Evolutionary conservation across 2,329 filamentous ascomycete species (phyloP).

Genomic region (Akanthomyces muscarius): DNA sequence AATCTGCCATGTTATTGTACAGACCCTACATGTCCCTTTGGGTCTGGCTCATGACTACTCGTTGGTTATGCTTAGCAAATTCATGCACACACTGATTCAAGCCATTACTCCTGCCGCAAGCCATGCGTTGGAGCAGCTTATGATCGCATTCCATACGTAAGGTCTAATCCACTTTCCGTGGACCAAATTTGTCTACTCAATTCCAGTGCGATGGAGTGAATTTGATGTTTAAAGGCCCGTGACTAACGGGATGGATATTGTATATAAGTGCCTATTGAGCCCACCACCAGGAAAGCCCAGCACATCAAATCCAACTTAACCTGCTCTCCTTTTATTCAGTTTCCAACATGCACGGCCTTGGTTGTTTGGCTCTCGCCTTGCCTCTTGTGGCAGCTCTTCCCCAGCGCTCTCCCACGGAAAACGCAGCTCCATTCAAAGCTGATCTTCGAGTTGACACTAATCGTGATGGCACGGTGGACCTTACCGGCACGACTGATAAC

Average conservation of each 20-base stretch:
- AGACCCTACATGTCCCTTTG: not conserved
- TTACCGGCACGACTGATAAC: not conserved
- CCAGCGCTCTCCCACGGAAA: not conserved
- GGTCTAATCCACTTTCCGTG: not conserved
- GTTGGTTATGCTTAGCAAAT: not conserved
- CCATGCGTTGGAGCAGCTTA: not conserved
- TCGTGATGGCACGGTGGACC: not conserved
- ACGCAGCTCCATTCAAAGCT: not conserved
- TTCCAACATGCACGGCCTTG: not conserved
- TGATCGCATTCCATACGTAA: not conserved
- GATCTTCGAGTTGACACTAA: not conserved
- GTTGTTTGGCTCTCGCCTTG: not conserved
- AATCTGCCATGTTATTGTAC: too few relatives aligned
- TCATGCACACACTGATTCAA: not conserved
- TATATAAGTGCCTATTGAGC: not conserved
- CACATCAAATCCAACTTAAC: not conserved
- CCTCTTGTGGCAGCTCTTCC: not conserved
- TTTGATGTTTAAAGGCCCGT: not conserved
- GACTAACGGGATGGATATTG: not conserved
- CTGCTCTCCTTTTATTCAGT: not conserved
- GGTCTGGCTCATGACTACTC: not conserved
- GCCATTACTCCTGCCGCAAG: not conserved
- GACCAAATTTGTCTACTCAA: not conserved
- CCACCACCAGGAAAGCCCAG: not conserved
- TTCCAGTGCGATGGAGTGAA: not conserved